Evolutionary conservation across 2,329 filamentous ascomycete species (phyloP).

Genomic region (Pseudogymnoascus sp.): DNA sequence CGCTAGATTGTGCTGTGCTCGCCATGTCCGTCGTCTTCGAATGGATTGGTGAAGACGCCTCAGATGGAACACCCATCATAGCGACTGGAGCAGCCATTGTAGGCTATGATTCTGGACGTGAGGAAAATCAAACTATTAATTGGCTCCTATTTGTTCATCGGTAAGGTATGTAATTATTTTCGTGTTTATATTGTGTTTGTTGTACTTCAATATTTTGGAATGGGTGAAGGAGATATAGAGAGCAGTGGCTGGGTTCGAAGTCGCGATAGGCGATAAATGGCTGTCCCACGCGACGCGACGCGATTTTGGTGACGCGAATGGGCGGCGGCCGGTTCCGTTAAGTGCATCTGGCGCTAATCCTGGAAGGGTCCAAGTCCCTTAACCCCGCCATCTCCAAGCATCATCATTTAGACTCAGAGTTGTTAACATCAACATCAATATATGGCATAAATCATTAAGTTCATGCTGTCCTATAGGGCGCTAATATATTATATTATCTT

Average conservation of each 20-base stretch:
- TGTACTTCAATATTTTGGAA: neutral
- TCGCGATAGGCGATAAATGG: constrained; percentile 5
- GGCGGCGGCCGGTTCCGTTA: constrained; percentile 3
- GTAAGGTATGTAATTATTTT: constrained; percentile 3
- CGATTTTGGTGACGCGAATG: constrained; percentile 1
- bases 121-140: neutral
- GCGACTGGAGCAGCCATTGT: constrained; percentile 1
- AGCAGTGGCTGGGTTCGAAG: neutral
- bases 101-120: neutral
- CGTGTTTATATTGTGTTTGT: neutral
- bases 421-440: neutral
- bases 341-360: constrained; percentile 6
- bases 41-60: constrained; percentile 3
- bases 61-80: neutral
- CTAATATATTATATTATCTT: neutral
- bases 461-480: neutral
- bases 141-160: neutral
- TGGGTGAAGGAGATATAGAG: constrained; percentile 2
- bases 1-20: neutral
- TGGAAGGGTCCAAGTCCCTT: constrained; percentile 4
- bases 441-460: neutral
- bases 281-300: neutral
- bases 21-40: neutral
- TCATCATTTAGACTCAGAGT: neutral
- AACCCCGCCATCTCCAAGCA: neutral